Evolutionary conservation across 1,284 basidiomycete genomes (phyloP), one percentile per base, ranked within the genome.

Genomic region (Pyrrhoderma lamaoense): DNA sequence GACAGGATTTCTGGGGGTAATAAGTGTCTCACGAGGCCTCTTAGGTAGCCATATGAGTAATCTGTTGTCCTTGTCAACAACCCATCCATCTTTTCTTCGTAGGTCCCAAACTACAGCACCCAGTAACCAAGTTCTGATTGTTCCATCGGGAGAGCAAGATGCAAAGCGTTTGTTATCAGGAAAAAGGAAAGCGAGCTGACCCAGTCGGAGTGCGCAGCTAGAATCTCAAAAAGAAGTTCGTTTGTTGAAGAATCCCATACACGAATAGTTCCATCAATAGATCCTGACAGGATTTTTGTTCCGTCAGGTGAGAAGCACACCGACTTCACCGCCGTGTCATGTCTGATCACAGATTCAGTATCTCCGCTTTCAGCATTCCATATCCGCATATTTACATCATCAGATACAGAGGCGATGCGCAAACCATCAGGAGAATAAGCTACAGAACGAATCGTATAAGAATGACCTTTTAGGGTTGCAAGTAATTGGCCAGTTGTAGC

Each of bases 401-500:
- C 1, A 9, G 42, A 45, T 5, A 42, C 49, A 22, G 49, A 45
- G n/a, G 22, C 47, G 36, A 48, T 3, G 8, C 35, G 38, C 14
- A 5, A 21, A 9, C 47, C 47, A 25, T 48, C 47, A 2, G 18
- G 9, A 4, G 47, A 48, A 22, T 25, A 22, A 14, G 47, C 47
- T 22, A 40, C 16, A 22, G 16, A 40, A n/a, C n/a, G 5, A 11
- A 31, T 11, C 27, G 7, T 5, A 31, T 31, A 5, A 5, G 27
- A 31, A 31, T 31, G 27, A 11, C 27, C 27, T 5, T 5, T 11
- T 5, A 31, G 27, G 11, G 27, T 31, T 5, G 22, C 22, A 34
- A 45, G n/a, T 4, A 45, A 34, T n/a, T 45, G 16, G 16, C 95
- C 95, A 8, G 72, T 77, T 63, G 89, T 85, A 45, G 98, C 78